Evolutionary conservation across 108 stramenopile species (phyloP), one percentile per base, ranked within the genome.

Genomic region (Epipyxis sp.): DNA sequence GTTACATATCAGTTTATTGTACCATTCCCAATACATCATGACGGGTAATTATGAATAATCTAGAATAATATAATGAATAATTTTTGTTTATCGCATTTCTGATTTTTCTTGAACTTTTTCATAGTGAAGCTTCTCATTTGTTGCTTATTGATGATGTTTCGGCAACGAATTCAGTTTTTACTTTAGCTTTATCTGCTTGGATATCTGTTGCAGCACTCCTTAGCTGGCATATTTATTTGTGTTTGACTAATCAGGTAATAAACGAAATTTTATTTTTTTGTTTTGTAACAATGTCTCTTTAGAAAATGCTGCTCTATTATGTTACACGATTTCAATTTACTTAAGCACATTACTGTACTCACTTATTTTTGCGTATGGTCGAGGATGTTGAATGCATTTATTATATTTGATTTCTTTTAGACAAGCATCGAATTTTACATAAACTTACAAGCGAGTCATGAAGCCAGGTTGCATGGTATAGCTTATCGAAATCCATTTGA

Each of bases 341-440:
- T n/a, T n/a, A n/a, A n/a, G n/a, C n/a, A n/a, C n/a, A n/a, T n/a
- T n/a, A n/a, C n/a, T n/a, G n/a, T n/a, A n/a, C n/a, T n/a, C n/a
- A n/a, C n/a, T n/a, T n/a, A n/a, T n/a, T n/a, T n/a, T n/a, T n/a
- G n/a, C n/a, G n/a, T n/a, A n/a, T n/a, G n/a, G n/a, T n/a, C n/a
- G n/a, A n/a, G n/a, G n/a, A n/a, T n/a, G n/a, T n/a, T n/a, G n/a
- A n/a, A n/a, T n/a, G n/a, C n/a, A n/a, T n/a, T n/a, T n/a, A 6
- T 50, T 50, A 50, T 13, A 6, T 6, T 20, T 50, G 46, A 13
- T 6, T 50, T 50, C 46, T 79, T 43, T 39, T 82, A 84, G 80
- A 84, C 82, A 32, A 82, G 82, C n/a, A 78, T 84, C 10, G 84
- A 84, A 40, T 84, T 84, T 65, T 84, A 84, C 80, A 42, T 80